These are phyloP conservation scores for Leonotis leonurus DNA, from an alignment of 257 asterid species.

Conservation along the genomic window DNA sequence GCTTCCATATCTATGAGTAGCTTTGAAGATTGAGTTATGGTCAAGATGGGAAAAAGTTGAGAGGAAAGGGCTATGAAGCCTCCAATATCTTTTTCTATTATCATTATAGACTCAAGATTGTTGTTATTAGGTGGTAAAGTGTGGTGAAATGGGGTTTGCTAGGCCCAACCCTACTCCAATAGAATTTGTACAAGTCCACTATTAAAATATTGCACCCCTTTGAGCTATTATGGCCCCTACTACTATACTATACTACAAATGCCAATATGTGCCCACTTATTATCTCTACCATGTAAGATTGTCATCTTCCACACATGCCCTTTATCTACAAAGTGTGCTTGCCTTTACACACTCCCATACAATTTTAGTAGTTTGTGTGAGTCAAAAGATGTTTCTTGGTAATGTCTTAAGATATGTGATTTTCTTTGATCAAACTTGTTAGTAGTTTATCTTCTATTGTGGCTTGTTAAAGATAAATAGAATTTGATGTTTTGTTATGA, in stretches of 20 bases:
- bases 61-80: background rate
- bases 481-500: too few species aligned
- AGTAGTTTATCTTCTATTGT: too few species aligned
- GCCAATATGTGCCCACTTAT: slow-evolving; percentile 1
- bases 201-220: background rate
- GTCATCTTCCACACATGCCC: background rate
- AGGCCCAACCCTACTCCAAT: slow-evolving; percentile 14
- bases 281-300: background rate
- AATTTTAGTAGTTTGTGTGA: background rate
- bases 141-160: background rate
- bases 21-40: background rate
- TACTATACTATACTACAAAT: background rate
- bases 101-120: too few species aligned
- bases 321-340: background rate
- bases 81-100: too few species aligned
- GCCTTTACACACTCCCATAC: background rate
- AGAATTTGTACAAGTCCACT: background rate
- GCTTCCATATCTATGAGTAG: background rate
- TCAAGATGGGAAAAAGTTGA: background rate
- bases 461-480: too few species aligned
- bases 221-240: slow-evolving; percentile 21
- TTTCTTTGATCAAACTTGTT: too few species aligned
- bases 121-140: slow-evolving; percentile 2
- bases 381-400: too few species aligned
- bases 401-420: too few species aligned